A percentile compares a stretch with the other conserved stretches of the same genome.
Evolutionary conservation across 1,284 basidiomycete genomes (phyloP).

Genomic region (Malassezia cuniculi): DNA sequence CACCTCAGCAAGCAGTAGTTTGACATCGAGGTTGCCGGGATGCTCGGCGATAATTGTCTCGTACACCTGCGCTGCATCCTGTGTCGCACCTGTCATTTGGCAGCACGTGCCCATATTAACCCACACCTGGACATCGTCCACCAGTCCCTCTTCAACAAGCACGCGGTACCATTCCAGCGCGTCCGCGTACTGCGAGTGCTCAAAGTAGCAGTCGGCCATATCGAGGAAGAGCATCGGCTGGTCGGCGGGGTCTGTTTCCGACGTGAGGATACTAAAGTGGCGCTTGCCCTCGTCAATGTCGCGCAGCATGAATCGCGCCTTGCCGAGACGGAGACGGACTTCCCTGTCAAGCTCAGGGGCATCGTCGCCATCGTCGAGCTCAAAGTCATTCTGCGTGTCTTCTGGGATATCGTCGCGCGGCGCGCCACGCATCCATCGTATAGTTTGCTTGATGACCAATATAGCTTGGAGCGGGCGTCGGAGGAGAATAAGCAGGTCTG

Average conservation of each 20-base stretch:
- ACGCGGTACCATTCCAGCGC: constrained; percentile 28
- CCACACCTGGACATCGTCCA: constrained; percentile 24
- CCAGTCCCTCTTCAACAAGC: constrained; percentile 15
- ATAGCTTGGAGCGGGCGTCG: constrained; percentile 60
- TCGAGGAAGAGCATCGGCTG: constrained; percentile 25
- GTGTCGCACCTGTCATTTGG: constrained; percentile 22
- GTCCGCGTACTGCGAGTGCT: constrained; percentile 24
- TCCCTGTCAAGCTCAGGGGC: constrained; percentile 61
- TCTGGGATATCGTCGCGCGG: constrained; percentile 67
- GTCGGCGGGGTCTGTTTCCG: constrained; percentile 22
- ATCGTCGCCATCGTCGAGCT: constrained; percentile 55
- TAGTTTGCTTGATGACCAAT: constrained; percentile 60
- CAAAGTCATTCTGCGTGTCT: constrained; percentile 59
- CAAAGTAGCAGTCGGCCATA: constrained; percentile 31
- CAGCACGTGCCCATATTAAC: constrained; percentile 32
- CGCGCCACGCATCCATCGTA: constrained; percentile 77
- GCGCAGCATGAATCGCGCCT: constrained; percentile 68
- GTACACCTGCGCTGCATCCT: constrained; percentile 25
- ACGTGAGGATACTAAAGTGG: constrained; percentile 27
- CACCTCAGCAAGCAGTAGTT: constrained; percentile 58
- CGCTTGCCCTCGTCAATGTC: constrained; percentile 68
- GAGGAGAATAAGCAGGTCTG: constrained; percentile 65
- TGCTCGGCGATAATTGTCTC: constrained; percentile 59
- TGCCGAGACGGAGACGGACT: constrained; percentile 69
- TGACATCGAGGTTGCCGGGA: constrained; percentile 57